Base-by-base conservation (phyloP, 345 rosid genomes). In the Hibiscus mutabilis region DNA sequence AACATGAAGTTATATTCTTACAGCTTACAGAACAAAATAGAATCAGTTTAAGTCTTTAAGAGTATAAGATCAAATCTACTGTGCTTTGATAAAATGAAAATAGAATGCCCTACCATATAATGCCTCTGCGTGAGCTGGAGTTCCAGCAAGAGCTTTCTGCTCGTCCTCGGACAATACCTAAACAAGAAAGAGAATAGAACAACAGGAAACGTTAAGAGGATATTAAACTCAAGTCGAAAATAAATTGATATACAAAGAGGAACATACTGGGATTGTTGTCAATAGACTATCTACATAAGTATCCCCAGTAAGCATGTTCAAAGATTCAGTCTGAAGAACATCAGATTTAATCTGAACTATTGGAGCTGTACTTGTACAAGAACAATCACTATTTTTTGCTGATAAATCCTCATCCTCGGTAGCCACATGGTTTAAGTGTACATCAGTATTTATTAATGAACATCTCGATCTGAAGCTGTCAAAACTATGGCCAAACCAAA, bases 111-210 rank as follows among this genome's bases (percentile, higher is more conserved):
- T 82, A 94, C 98, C 93, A 79, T 86, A 87, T 76, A 94, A 76
- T 71, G 92, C 97, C 70, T 82, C 89, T 1, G 95, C 90, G 79
- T 91, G 98, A 56, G 98, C 97, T 10, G 98, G 96, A 15, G 93
- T 91, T 52, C 96, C 93, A 56, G 98, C 98, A 59, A 91, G 95
- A 44, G 80, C 88, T 75, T 80, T 85, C 76, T 94, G 98, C 87
- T 94, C 93, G 74, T 90, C 92, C 86, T 85, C 86, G 5, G 97
- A 83, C 78, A 94, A 82, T 62, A 90, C 97, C 98, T 94, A 73
- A 64, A 59, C 21, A 73, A 31, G 7, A 56, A 64, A 66, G 67
- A 63, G 22, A 80, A 61, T 14, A 3, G 70, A 75, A 62, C 24
- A 24, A 66, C 7, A 59, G 57, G 24, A 52, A 63, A 59, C 37